These are phyloP conservation scores for Citrullus colocynthis DNA, from an alignment of 306 rosid genomes.

Conservation along the genomic window DNA sequence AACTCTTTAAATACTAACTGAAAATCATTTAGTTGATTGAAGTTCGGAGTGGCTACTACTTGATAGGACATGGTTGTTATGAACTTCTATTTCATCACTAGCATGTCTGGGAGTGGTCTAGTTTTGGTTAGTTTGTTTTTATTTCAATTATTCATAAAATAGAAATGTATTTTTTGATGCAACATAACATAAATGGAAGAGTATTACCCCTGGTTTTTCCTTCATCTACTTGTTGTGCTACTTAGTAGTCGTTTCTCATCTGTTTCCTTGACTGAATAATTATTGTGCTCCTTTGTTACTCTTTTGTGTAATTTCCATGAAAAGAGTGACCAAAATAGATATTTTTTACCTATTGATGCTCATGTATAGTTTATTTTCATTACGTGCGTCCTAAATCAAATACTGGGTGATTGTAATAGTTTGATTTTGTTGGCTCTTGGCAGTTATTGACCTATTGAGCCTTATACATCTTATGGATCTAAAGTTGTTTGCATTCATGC, in stretches of 20 bases:
- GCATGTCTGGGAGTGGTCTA: not conserved
- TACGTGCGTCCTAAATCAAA: not conserved
- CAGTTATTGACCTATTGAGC: not conserved
- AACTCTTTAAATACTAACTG: not conserved
- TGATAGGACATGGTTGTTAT: not conserved
- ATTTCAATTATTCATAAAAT: not conserved
- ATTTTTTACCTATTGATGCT: not conserved
- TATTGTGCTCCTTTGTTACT: not conserved
- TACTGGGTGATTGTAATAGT: not conserved
- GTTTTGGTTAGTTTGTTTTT: not conserved
- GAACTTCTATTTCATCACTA: not conserved
- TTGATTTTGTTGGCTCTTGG: not conserved
- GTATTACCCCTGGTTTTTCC: not conserved
- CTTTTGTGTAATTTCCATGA: not conserved
- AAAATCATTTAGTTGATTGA: not conserved
- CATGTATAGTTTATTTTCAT: not conserved
- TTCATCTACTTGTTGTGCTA: not conserved
- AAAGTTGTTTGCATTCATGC: not conserved
- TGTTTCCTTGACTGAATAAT: not conserved
- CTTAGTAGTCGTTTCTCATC: not conserved
- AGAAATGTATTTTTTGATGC: not conserved
- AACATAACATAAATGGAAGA: not conserved
- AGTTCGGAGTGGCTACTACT: not conserved
- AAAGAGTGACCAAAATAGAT: not conserved
- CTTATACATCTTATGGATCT: not conserved